phyloP scores from a whole-genome alignment of 352 stramenopile species.

The Phytophthora vignae region DNA sequence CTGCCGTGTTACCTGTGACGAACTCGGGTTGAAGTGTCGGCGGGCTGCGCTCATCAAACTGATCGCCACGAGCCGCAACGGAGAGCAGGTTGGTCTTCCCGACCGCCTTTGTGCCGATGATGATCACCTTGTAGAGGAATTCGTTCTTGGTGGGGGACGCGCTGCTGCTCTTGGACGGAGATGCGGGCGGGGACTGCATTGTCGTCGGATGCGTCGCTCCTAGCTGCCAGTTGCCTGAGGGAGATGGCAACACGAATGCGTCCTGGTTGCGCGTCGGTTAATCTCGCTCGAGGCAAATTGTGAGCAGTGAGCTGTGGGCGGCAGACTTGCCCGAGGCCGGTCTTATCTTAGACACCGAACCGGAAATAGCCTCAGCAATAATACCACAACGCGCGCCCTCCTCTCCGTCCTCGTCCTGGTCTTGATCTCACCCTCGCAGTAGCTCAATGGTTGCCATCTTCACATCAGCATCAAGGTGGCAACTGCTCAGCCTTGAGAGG shows the following conservation, averaged over 20 bases:
- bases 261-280: not conserved
- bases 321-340: no score
- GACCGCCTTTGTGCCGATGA: constrained; percentile 69
- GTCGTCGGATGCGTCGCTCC: not conserved
- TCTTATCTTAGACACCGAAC: constrained; percentile 4
- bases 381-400: not conserved
- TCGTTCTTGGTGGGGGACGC: constrained; percentile 53
- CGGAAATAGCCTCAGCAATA: not conserved
- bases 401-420: not conserved
- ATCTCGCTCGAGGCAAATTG: not conserved
- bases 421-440: not conserved
- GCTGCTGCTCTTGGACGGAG: constrained; percentile 35
- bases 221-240: not conserved
- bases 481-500: not conserved
- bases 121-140: constrained; percentile 69
- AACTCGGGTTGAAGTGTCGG: constrained; percentile 72
- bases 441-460: not conserved
- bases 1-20: constrained; percentile 48
- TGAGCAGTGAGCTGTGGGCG: not conserved
- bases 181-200: constrained; percentile 28
- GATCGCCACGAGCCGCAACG: constrained; percentile 59
- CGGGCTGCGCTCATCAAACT: constrained; percentile 63
- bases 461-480: not conserved
- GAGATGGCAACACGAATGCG: not conserved
- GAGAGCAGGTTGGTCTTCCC: constrained; percentile 73